phyloP scores from a whole-genome alignment of 176 grass and related monocot species.

The Triticum dicoccoides region DNA sequence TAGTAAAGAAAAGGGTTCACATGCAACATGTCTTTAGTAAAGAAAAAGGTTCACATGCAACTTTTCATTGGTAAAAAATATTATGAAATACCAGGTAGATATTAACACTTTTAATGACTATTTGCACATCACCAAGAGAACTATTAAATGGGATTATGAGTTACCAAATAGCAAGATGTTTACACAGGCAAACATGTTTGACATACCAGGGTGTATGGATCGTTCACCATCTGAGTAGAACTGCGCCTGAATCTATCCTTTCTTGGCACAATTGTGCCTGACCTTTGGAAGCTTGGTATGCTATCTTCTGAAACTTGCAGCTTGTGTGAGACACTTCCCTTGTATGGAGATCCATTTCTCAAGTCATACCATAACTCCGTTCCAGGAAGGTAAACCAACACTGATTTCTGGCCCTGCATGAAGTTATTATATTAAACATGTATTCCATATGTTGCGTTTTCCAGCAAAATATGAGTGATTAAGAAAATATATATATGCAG shows the following conservation, averaged over 20 bases:
- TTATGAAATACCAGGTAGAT: neutral
- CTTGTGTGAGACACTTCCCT: constrained; percentile 64
- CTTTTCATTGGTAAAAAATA: neutral
- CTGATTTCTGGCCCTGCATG: constrained; percentile 64
- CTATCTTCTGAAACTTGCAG: constrained; percentile 81
- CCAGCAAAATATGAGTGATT: constrained; percentile 21
- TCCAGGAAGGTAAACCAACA: constrained; percentile 84
- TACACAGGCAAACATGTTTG: neutral
- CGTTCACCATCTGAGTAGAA: constrained; percentile 94
- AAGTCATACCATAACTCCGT: constrained; percentile 66
- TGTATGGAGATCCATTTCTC: constrained; percentile 68
- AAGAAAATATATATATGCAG: constrained; percentile 19
- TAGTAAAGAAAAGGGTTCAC: neutral
- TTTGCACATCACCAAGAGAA: constrained; percentile 5
- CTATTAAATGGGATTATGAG: neutral
- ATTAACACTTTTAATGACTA: neutral
- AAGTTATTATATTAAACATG: constrained; percentile 11
- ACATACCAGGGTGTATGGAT: constrained; percentile 95
- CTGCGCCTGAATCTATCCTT: constrained; percentile 97
- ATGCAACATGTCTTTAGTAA: constrained; percentile 8
- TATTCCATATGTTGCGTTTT: neutral
- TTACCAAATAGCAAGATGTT: neutral
- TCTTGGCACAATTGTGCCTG: constrained; percentile 82
- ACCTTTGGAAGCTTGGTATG: constrained; percentile 85
- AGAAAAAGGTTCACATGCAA: constrained; percentile 17